Conservation (phyloP, 2,329 filamentous ascomycete genomes). For the Fusarium sp. region DNA sequence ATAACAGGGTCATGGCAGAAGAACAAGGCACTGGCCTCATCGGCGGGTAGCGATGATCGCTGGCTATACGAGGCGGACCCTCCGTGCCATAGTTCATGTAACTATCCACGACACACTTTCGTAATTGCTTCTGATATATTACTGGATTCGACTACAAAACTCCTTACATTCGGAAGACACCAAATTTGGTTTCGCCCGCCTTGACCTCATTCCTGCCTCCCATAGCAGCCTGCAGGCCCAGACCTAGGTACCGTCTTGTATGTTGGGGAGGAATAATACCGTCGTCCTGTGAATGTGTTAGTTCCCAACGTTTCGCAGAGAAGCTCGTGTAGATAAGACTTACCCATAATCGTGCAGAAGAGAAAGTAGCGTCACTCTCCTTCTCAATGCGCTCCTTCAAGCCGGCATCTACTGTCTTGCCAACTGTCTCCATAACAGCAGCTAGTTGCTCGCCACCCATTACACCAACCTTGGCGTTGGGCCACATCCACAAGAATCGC, state of each 20-base stretch:
- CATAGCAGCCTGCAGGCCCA: slow-evolving; percentile 79
- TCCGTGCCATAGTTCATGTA: not conserved
- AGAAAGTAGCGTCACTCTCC: slow-evolving; percentile 91
- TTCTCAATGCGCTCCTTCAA: slow-evolving; percentile 86
- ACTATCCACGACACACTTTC: not conserved
- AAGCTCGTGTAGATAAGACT: slow-evolving; percentile 41
- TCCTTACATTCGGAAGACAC: slow-evolving; percentile 83
- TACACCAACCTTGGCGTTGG: slow-evolving; percentile 93
- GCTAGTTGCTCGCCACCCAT: slow-evolving; percentile 96
- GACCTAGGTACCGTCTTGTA: slow-evolving; percentile 77
- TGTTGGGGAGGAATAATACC: slow-evolving; percentile 84
- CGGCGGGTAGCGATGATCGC: not conserved
- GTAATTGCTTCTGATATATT: slow-evolving; percentile 5
- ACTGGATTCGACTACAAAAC: slow-evolving; percentile 8
- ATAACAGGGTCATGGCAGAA: not conserved
- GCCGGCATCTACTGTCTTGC: slow-evolving; percentile 82
- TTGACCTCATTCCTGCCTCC: slow-evolving; percentile 73
- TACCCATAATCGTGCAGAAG: slow-evolving; percentile 89
- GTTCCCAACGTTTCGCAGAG: not conserved
- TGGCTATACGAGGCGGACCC: not conserved
- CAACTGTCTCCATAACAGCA: slow-evolving; percentile 94
- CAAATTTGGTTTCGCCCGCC: slow-evolving; percentile 76
- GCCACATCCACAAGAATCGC: slow-evolving; percentile 95
- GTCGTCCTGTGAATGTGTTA: slow-evolving; percentile 69
- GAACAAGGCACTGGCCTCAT: not conserved